Evolutionary conservation across 2,329 filamentous ascomycete species (phyloP), one percentile per base, ranked within the genome.

Genomic region (Pseudogymnoascus sp.): DNA sequence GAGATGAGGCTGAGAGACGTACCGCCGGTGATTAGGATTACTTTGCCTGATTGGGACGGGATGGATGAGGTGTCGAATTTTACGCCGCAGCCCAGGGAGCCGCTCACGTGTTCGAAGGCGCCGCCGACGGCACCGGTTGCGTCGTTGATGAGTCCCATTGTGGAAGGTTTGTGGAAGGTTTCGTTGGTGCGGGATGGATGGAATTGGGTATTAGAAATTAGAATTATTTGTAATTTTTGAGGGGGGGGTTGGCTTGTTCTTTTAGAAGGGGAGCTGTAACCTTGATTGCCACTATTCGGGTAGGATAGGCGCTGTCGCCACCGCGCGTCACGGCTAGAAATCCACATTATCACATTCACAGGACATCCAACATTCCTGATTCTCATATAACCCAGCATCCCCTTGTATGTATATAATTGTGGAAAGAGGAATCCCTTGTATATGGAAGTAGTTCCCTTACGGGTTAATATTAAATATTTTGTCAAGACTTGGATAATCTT

Each of bases 21-120:
- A 65, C 67, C 78, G 43, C 78, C 78, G 0, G 78, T 81, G 35
- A 81, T 72, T 22, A 81, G 70, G 59, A 80, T 76, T 11, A 76
- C 74, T 62, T 78, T 77, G 12, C 71, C 73, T 2, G 65, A 57
- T 1, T 77, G 70, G 30, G 69, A 66, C 3, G 75, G 74, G 20
- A 78, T 74, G 47, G 75, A 72, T 22, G 62, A 66, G 1, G 71
- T 68, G 14, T 71, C 69, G 64, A 75, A 75, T 35, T 58, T 58
- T 6, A 38, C 57, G 32, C 32, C 12, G 11, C 6, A 18, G 43
- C 25, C n/a, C 43, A 54, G 43, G n/a, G 43, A 6, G 43, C 43
- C 43, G 43, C 43, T 32, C 43, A 32, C 28, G 25, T 54, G 25
- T 18, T 30, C 25, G 43, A 30, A 5, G 25, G 43, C 43, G 43